Percentiles rank a stretch among this genome's conserved stretches.
Conservation (phyloP, 805 yeast species). For the Priceomyces melissophilus region DNA sequence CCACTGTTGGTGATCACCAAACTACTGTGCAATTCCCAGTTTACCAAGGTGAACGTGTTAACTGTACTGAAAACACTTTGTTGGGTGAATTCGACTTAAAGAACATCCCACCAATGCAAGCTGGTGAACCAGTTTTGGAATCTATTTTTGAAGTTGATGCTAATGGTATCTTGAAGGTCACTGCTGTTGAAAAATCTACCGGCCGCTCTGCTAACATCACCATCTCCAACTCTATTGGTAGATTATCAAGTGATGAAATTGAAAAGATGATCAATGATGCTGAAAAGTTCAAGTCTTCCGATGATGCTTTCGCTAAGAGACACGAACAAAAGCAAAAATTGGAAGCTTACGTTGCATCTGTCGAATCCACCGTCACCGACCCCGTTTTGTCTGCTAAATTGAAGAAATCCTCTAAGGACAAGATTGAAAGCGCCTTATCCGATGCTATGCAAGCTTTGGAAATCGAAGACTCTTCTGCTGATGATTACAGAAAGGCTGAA, state of each 20-base stretch:
- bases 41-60: constrained; percentile 51
- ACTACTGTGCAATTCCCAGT: constrained; percentile 51
- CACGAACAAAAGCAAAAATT: constrained; percentile 99
- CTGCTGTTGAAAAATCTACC: constrained; percentile 48
- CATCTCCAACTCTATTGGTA: constrained; percentile 49
- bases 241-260: constrained; percentile 47
- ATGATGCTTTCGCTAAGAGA: constrained; percentile 98
- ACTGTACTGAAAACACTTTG: constrained; percentile 49
- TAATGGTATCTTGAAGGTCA: constrained; percentile 49
- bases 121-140: constrained; percentile 51
- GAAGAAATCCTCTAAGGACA: constrained; percentile 95
- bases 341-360: constrained; percentile 95
- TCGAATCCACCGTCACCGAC: constrained; percentile 95
- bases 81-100: constrained; percentile 50
- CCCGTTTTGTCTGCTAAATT: constrained; percentile 96
- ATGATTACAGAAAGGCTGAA: constrained; percentile 98
- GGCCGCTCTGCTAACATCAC: constrained; percentile 50
- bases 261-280: constrained; percentile 49
- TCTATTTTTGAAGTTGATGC: constrained; percentile 50
- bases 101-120: constrained; percentile 50
- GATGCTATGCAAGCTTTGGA: constrained; percentile 98
- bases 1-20: constrained; percentile 51
- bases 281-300: constrained; percentile 84
- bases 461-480: constrained; percentile 94
- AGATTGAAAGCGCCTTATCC: constrained; percentile 95